Evolutionary conservation across 768 basidiomycete genomes (phyloP).

Genomic region (Trametes cinnabarina): DNA sequence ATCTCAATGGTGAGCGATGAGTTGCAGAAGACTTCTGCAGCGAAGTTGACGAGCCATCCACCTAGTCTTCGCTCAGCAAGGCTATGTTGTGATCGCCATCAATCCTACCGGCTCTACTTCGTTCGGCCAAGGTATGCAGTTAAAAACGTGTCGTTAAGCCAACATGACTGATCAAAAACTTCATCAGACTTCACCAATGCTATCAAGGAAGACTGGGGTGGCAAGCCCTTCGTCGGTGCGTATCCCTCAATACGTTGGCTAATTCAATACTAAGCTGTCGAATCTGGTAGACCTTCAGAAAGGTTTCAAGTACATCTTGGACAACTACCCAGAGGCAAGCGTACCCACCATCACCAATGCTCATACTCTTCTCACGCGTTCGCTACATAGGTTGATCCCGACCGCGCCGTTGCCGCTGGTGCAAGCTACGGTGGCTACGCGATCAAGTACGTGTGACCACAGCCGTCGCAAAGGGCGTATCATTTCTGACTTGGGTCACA

Average conservation of each 20-base stretch:
- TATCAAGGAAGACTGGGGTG: slow-evolving; percentile 80
- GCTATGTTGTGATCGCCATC: slow-evolving; percentile 84
- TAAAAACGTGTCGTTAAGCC: too few species aligned
- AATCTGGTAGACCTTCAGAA: slow-evolving; percentile 48
- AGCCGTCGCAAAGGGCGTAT: not conserved
- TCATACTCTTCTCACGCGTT: not conserved
- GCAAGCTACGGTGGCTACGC: slow-evolving; percentile 60
- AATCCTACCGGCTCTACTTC: slow-evolving; percentile 95
- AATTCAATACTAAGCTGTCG: not conserved
- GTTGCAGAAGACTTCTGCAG: not conserved
- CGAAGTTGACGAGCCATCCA: too few species aligned
- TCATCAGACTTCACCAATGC: slow-evolving; percentile 74
- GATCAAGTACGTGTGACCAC: slow-evolving; percentile 58
- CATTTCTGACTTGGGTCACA: slow-evolving; percentile 30
- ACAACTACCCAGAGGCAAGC: slow-evolving; percentile 66
- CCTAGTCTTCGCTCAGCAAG: slow-evolving; percentile 68
- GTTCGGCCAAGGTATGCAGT: slow-evolving; percentile 69
- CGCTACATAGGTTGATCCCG: slow-evolving; percentile 65
- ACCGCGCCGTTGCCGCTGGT: slow-evolving; percentile 57
- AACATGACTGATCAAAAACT: not conserved
- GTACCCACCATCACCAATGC: not conserved
- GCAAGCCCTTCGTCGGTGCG: slow-evolving; percentile 69
- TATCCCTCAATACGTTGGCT: not conserved
- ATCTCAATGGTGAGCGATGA: slow-evolving; percentile 80
- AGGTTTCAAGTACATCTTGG: slow-evolving; percentile 70